These are phyloP conservation scores for Rhododendron ferrugineum DNA, from an alignment of 148 eudicot genomes.

Conservation along the genomic window DNA sequence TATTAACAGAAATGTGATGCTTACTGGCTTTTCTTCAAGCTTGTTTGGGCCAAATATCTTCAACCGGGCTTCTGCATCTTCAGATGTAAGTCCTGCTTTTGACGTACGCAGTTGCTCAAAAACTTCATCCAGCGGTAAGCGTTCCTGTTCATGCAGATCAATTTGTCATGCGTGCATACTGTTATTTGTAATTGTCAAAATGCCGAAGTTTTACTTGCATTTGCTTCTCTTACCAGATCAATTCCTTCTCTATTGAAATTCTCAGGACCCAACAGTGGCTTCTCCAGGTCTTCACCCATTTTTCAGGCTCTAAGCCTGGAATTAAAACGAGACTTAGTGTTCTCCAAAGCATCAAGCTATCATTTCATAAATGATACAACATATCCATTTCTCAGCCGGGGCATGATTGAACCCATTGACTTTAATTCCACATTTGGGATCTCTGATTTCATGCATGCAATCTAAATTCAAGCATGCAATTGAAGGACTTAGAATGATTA, in stretches of 20 bases:
- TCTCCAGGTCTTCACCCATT: slow-evolving; percentile 55
- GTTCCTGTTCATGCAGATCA: slow-evolving; percentile 38
- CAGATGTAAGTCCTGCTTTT: slow-evolving; percentile 42
- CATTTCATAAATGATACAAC: background rate
- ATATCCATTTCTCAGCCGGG: background rate
- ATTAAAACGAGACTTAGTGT: slow-evolving; percentile 9
- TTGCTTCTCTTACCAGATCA: slow-evolving; percentile 50
- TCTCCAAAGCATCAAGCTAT: background rate
- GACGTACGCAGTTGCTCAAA: slow-evolving; percentile 54
- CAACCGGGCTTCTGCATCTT: slow-evolving; percentile 56
- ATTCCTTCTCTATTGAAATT: slow-evolving; percentile 54
- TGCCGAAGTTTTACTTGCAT: background rate
- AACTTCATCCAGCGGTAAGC: slow-evolving; percentile 55
- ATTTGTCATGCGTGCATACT: background rate
- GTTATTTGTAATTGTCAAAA: background rate
- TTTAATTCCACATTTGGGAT: background rate
- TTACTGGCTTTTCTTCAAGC: slow-evolving; percentile 69
- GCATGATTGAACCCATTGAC: background rate
- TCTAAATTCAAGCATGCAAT: background rate
- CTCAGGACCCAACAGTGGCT: slow-evolving; percentile 52
- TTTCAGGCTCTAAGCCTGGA: slow-evolving; percentile 6
- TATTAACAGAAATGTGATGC: slow-evolving; percentile 12
- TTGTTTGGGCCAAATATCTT: slow-evolving; percentile 64
- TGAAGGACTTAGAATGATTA: background rate
- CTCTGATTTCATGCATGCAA: background rate